Evolutionary conservation across 352 stramenopile species (phyloP).

Genomic region (Pythium aquatile): DNA sequence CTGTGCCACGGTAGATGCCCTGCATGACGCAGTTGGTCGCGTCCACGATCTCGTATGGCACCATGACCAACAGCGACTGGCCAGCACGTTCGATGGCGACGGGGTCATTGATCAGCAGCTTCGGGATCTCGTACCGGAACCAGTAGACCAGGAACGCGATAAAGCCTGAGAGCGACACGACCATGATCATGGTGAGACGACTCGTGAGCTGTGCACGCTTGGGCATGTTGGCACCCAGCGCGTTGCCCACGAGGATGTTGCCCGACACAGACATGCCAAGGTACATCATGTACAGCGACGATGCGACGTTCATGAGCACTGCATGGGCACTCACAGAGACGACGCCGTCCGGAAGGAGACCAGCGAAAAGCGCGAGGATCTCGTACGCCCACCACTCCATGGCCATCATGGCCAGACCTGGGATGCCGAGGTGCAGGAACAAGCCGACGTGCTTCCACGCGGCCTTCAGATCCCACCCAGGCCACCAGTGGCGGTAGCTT

Average conservation of each 20-base stretch:
- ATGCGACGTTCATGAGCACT: constrained; percentile 70
- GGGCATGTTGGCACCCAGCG: constrained; percentile 70
- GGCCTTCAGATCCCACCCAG: constrained; percentile 43
- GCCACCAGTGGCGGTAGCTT: constrained; percentile 42
- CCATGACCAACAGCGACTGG: constrained; percentile 57
- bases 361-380: constrained; percentile 62
- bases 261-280: constrained; percentile 61
- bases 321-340: constrained; percentile 72
- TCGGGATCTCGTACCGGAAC: constrained; percentile 48
- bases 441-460: constrained; percentile 40
- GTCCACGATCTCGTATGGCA: constrained; percentile 77
- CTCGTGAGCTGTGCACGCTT: constrained; percentile 60
- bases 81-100: constrained; percentile 44
- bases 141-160: constrained; percentile 38
- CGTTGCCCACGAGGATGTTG: constrained; percentile 80
- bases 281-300: constrained; percentile 70
- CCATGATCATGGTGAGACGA: constrained; percentile 41
- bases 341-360: constrained; percentile 63
- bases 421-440: constrained; percentile 53
- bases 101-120: constrained; percentile 53
- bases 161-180: constrained; percentile 41
- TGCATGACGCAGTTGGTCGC: constrained; percentile 70
- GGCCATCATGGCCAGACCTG: constrained; percentile 55
- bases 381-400: constrained; percentile 86
- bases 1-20: constrained; percentile 75